Base-by-base conservation (phyloP, 148 eudicot genomes). In the Chenopodium suecicum region DNA sequence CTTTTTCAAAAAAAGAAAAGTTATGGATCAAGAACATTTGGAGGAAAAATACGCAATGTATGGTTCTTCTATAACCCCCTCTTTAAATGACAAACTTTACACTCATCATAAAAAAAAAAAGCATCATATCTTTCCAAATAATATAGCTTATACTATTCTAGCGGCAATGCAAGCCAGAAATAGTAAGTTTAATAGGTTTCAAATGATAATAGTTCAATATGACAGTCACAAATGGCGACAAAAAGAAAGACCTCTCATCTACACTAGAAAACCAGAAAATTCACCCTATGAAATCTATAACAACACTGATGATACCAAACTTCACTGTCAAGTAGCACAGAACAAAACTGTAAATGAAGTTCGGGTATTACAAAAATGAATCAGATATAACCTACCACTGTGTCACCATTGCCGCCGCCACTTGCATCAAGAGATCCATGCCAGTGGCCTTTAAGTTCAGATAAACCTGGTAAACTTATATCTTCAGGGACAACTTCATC, bases 361-460 rank as follows among this genome's bases (percentile, higher is more conserved):
- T 54, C 25, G 34, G 9, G 23, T n/a, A 80, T 20, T 71, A 70
- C 73, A 80, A 78, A 0, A 70, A 77, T 52, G 27, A 67, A 75
- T 76, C 13, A 84, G 23, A 78, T 14, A 56, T 71, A 88, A 48
- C 81, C 20, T 91, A 96, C 99, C 99, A 89, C 91, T 62, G 99
- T 96, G 82, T 96, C 99, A 78, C 98, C 99, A 87, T 96, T 96
- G 85, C 99, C 99, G 50, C 99, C 99, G 76, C 99, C 99, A 84
- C 99, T 96, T 81, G 99, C 99, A 89, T 96, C 99, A 80, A 96
- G 91, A 88, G 96, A 92, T 80, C 99, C 99, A 90, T 87, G 91
- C 99, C 99, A 96, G 71, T 88, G 91, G 81, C 99, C 99, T 89
- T 90, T 94, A 67, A 96, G 97, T 87, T 96, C 99, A 31, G 97